Conservation (phyloP, 108 stramenopile species). For the Fistulifera solaris region DNA sequence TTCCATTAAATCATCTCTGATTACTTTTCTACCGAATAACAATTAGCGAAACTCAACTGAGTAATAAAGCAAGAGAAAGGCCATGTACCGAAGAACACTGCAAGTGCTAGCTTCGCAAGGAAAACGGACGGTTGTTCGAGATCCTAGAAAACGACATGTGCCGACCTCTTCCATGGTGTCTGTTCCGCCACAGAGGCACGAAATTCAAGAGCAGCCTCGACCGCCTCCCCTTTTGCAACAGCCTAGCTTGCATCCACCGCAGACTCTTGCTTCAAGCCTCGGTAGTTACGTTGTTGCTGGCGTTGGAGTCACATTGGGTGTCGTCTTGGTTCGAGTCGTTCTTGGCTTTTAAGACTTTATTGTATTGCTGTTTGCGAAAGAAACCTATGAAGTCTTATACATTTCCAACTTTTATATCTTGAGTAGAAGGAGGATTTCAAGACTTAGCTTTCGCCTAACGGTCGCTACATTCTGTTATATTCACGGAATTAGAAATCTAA, state of each 20-base stretch:
- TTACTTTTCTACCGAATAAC: too few relatives aligned
- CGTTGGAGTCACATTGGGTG: conserved; percentile 59
- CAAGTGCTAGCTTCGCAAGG: conserved; percentile 14
- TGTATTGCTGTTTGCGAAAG: neutral
- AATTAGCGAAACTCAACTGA: too few relatives aligned
- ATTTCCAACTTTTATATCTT: too few relatives aligned
- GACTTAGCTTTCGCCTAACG: too few relatives aligned
- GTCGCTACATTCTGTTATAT: too few relatives aligned
- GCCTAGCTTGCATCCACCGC: conserved; percentile 40
- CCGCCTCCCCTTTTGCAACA: conserved; percentile 32
- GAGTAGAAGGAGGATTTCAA: too few relatives aligned
- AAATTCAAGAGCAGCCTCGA: conserved; percentile 10
- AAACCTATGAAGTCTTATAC: neutral
- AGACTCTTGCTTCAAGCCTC: conserved; percentile 44
- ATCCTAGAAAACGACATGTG: conserved; percentile 35
- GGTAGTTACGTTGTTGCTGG: conserved; percentile 68
- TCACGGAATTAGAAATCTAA: too few relatives aligned
- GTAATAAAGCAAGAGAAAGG: neutral
- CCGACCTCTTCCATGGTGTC: conserved; percentile 6
- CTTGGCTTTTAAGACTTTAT: conserved; percentile 26
- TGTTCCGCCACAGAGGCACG: conserved; percentile 9
- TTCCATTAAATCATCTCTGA: too few relatives aligned
- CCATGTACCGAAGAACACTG: conserved; percentile 16
- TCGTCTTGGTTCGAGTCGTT: conserved; percentile 52
- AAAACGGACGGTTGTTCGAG: conserved; percentile 43